Evolutionary conservation across 192 early-diverging fungal species (phyloP), one percentile per base, ranked within the genome.

Genomic region (Phlyctochytrium bullatum): DNA sequence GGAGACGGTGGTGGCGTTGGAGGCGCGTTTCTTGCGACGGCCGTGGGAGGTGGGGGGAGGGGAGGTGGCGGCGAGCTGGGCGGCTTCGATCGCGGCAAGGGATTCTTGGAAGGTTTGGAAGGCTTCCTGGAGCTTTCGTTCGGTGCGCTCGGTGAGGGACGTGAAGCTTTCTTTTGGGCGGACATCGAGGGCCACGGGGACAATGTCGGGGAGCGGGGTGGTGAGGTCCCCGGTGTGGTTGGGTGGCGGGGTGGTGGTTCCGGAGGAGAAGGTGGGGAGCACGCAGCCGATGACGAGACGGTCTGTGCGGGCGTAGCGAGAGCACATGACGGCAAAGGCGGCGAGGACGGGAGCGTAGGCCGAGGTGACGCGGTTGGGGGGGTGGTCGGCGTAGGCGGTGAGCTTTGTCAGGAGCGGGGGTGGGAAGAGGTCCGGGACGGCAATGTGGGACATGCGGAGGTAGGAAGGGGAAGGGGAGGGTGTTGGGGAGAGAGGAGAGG

Each of bases 301-400:
- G 14, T 57, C 54, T 14, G 4, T 25, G 10, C 27, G 14, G 20
- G 14, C 12, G 14, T 27, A 57, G 4, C 54, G 10, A 6, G 14
- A 10, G 14, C 10, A 25, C 12, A 57, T 6, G 12, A 28, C 27
- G 54, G 12, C 54, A 10, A 57, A 6, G 54, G 25, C 54, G 12
- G 54, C 10, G 4, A 28, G 6, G 54, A 14, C 27, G 20, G 54
- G 16, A 14, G 54, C 16, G 54, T 57, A 28, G 12, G 40, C n/a
- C n/a, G 40, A n/a, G 40, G 40, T 50, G 40, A 50, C 40, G 40
- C 12, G 40, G 40, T n/a, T 50, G 40, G 12, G 40, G 40, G 12
- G 40, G 40, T 50, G 40, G 40, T 14, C 40, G 40, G n/a, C 40
- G 40, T 50, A n/a, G n/a, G n/a, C n/a, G n/a, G n/a, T n/a, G n/a